Percentiles rank a stretch among this genome's conserved stretches.
Evolutionary conservation across 305 asterid species (phyloP).

Genomic region (Andrographis paniculata): DNA sequence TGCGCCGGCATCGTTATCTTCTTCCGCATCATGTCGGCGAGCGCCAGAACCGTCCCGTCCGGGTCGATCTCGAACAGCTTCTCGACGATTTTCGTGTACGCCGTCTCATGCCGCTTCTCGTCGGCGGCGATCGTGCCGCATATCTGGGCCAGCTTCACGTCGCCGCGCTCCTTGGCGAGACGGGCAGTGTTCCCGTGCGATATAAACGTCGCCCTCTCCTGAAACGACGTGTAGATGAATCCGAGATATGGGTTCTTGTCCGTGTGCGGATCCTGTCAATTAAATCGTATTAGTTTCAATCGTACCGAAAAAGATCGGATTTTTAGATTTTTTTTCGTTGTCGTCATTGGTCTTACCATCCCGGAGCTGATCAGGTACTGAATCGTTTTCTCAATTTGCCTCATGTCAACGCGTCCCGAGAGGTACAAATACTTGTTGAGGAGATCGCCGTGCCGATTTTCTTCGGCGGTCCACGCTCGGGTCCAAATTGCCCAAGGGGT

Average conservation of each 20-base stretch:
- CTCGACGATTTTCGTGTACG: slow-evolving; percentile 60
- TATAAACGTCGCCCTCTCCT: slow-evolving; percentile 65
- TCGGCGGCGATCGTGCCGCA: slow-evolving; percentile 86
- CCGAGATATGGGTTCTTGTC: slow-evolving; percentile 81
- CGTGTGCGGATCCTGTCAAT: slow-evolving; percentile 59
- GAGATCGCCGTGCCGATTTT: slow-evolving; percentile 80
- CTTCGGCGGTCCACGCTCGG: slow-evolving; percentile 82
- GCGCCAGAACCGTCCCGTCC: slow-evolving; percentile 45
- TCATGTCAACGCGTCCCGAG: slow-evolving; percentile 79
- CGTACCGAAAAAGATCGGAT: no score
- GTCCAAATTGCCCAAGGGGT: slow-evolving; percentile 85
- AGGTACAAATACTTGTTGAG: slow-evolving; percentile 71
- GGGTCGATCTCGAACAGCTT: slow-evolving; percentile 78
- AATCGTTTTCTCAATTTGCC: slow-evolving; percentile 62
- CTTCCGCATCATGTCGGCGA: slow-evolving; percentile 78
- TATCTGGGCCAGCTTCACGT: slow-evolving; percentile 61
- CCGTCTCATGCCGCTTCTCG: slow-evolving; percentile 81
- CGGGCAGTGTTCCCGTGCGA: slow-evolving; percentile 82
- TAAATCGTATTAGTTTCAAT: slow-evolving; percentile 4
- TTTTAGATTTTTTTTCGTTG: no score
- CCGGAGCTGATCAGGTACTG: slow-evolving; percentile 78
- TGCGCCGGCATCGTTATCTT: slow-evolving; percentile 72
- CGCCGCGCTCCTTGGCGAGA: slow-evolving; percentile 68
- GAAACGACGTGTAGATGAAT: slow-evolving; percentile 70
- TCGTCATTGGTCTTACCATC: slow-evolving; percentile 49